phyloP scores from a whole-genome alignment of 805 yeast species.

The Cyberlindnera euphorbiae region DNA sequence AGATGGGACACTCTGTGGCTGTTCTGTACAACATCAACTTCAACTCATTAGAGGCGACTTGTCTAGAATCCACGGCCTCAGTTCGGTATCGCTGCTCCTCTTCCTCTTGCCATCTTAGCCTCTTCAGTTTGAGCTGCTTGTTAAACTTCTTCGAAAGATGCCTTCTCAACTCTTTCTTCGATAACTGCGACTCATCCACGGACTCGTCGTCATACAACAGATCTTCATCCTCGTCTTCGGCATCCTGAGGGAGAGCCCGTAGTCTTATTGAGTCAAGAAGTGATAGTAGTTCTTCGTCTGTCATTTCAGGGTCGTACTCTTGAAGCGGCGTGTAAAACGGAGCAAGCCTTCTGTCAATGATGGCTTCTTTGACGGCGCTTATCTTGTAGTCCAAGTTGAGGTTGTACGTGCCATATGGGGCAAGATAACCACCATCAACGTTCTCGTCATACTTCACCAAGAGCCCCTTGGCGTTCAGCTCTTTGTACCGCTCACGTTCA shows the following conservation, averaged over 20 bases:
- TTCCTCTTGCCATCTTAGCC: slow-evolving; percentile 32
- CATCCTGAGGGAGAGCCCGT: slow-evolving; percentile 47
- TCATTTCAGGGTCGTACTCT: slow-evolving; percentile 70
- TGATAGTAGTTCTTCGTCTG: slow-evolving; percentile 59
- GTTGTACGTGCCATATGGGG: slow-evolving; percentile 86
- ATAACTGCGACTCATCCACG: slow-evolving; percentile 38
- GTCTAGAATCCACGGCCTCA: slow-evolving; percentile 33
- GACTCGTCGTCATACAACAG: slow-evolving; percentile 52
- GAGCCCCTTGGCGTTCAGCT: slow-evolving; percentile 50
- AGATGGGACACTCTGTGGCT: slow-evolving; percentile 87
- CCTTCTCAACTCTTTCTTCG: slow-evolving; percentile 42
- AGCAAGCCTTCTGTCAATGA: slow-evolving; percentile 67
- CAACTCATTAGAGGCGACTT: slow-evolving; percentile 36
- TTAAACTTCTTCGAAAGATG: slow-evolving; percentile 33
- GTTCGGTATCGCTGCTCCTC: slow-evolving; percentile 30
- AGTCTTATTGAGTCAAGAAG: slow-evolving; percentile 46
- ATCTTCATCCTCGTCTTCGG: slow-evolving; percentile 58
- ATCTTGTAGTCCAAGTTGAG: slow-evolving; percentile 69
- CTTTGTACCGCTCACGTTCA: slow-evolving; percentile 51
- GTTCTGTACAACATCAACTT: slow-evolving; percentile 58
- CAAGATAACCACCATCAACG: slow-evolving; percentile 92
- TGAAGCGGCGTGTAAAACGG: slow-evolving; percentile 91
- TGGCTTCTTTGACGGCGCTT: slow-evolving; percentile 63
- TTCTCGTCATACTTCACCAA: slow-evolving; percentile 59
- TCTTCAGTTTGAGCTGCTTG: slow-evolving; percentile 36